Percentiles rank a stretch among this genome's conserved stretches.
Evolutionary conservation across 2,329 filamentous ascomycete species (phyloP).

Genomic region (Fusarium annulatum): DNA sequence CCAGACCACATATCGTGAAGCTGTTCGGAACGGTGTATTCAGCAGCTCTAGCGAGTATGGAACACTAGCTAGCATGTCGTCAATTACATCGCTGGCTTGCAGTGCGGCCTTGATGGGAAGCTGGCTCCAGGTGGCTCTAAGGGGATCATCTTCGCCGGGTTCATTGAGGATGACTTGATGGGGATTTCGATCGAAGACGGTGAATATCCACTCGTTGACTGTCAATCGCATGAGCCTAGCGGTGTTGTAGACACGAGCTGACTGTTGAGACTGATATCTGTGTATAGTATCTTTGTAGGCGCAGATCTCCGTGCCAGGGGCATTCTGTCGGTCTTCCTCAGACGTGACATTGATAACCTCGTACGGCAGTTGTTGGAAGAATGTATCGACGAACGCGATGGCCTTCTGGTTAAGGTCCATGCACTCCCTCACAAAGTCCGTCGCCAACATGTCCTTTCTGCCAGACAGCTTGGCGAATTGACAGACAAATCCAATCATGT

Average conservation of each 20-base stretch:
- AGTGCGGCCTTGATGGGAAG: background rate
- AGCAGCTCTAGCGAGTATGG: background rate
- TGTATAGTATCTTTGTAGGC: background rate
- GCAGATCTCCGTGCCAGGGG: background rate
- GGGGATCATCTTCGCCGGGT: background rate
- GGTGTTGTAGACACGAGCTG: background rate
- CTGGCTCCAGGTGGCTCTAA: background rate
- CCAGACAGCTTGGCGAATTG: background rate
- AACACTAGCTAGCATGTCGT: background rate
- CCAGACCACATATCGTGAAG: background rate
- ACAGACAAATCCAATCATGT: background rate
- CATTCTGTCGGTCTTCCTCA: background rate
- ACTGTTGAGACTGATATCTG: constrained; percentile 1
- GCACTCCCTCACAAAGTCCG: background rate
- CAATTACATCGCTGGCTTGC: background rate
- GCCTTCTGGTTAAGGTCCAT: background rate
- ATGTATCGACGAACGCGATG: background rate
- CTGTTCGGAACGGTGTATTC: background rate
- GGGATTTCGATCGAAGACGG: background rate
- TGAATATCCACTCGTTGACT: background rate
- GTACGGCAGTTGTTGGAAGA: background rate
- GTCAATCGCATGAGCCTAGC: background rate
- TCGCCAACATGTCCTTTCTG: background rate
- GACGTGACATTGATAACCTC: background rate
- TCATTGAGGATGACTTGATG: background rate